Evolutionary conservation across 2,329 filamentous ascomycete species (phyloP), one percentile per base, ranked within the genome.

Genomic region (Cryoendolithus antarcticus): DNA sequence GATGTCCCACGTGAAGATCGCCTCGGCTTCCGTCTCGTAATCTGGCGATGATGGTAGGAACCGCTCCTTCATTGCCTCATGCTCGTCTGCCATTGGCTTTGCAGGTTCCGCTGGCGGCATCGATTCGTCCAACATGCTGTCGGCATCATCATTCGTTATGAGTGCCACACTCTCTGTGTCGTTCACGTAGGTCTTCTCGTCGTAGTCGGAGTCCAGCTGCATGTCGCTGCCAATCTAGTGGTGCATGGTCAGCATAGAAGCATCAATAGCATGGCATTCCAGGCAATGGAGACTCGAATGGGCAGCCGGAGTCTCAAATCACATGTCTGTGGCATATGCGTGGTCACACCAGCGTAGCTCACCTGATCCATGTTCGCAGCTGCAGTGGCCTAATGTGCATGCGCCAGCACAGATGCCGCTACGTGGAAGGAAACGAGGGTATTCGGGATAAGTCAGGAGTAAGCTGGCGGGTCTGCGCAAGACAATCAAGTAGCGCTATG

Each of bases 1-100:
- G 45, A 98, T 85, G 24, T 83, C 77, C 91, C 91, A 98, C 53
- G 86, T 94, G 62, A 83, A 61, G 51, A 80, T 65, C 31, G 71
- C 71, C 58, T 94, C 85, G 39, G 80, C 80, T 47, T 89, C 72
- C 28, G 81, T 80, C 55, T 86, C 82, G 47, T 88, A 77, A 49
- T 94, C 86, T 49, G 86, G 78, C 35, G 86, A 67, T 39, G 80
- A 77, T 8, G 78, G 77, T 43, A 96, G 73, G 49, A 86, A 77
- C 48, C 80, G 67, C 52, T 84, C 79, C 66, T 82, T 82, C 75
- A 96, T 94, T 36, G 83, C 82, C 49, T 93, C 83, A 63, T 77
- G 71, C 53, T 79, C 74, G 62, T 77, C 69, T 49, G 75, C 75
- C 51, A 65, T 61, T 40, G 67, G 65, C 29, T 43, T 39, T 45